Evolutionary conservation across 768 basidiomycete species (phyloP).

Genomic region (Austroboletus eburneus): DNA sequence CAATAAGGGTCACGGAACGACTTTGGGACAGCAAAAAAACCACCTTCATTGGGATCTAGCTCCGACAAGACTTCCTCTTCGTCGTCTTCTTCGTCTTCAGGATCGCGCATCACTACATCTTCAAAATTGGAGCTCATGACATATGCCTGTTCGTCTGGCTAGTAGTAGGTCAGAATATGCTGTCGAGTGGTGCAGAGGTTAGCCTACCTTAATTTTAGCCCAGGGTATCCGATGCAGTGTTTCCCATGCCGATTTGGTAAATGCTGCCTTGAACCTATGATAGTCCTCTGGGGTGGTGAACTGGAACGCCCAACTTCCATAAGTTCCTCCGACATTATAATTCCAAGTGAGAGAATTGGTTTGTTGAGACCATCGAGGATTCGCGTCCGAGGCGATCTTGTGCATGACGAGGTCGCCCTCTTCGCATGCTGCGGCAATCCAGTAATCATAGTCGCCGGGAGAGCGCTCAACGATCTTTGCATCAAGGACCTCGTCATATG

Average conservation of each 20-base stretch:
- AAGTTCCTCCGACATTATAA: slow-evolving; percentile 50
- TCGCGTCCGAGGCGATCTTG: slow-evolving; percentile 62
- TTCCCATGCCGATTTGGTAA: slow-evolving; percentile 79
- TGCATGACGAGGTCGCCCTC: slow-evolving; percentile 56
- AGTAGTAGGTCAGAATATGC: slow-evolving; percentile 1
- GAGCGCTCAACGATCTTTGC: slow-evolving; percentile 51
- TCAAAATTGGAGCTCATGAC: slow-evolving; percentile 70
- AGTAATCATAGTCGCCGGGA: slow-evolving; percentile 49
- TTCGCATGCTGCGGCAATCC: slow-evolving; percentile 51
- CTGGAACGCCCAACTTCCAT: slow-evolving; percentile 80
- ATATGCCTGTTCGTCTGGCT: slow-evolving; percentile 87
- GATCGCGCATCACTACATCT: slow-evolving; percentile 86
- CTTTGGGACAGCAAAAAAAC: slow-evolving; percentile 7
- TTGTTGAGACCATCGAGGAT: slow-evolving; percentile 59
- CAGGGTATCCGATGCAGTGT: slow-evolving; percentile 66
- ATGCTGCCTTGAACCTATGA: slow-evolving; percentile 52
- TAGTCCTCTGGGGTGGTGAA: slow-evolving; percentile 59
- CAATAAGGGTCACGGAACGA: slow-evolving; percentile 18
- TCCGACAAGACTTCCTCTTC: slow-evolving; percentile 74
- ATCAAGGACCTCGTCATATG: slow-evolving; percentile 48
- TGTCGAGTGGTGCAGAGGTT: neutral
- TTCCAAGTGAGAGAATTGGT: slow-evolving; percentile 88
- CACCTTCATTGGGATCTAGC: slow-evolving; percentile 63
- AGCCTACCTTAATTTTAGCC: slow-evolving; percentile 71
- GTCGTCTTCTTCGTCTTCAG: slow-evolving; percentile 68